These are phyloP conservation scores for Pythium rhizo-oryzae DNA, from an alignment of 352 stramenopile genomes.

Conservation along the genomic window DNA sequence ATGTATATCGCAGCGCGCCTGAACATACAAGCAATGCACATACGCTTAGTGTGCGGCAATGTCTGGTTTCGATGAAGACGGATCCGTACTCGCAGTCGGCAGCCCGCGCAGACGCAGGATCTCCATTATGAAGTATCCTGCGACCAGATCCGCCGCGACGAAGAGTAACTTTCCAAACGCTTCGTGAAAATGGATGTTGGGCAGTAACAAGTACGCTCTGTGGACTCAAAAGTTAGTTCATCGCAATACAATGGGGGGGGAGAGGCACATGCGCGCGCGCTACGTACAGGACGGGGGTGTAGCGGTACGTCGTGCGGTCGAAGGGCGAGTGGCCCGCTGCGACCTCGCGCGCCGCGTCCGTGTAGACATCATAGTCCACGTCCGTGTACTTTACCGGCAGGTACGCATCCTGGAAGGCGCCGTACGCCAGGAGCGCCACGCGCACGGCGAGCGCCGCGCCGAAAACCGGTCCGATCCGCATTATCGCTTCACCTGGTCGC, in stretches of 20 bases:
- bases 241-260: not conserved
- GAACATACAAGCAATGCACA: not conserved
- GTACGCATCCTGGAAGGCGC: conserved; percentile 71
- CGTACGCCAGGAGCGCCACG: conserved; percentile 70
- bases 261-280: not conserved
- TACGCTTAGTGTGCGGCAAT: not conserved
- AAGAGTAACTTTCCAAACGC: conserved; percentile 97
- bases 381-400: conserved; percentile 97
- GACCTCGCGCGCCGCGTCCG: conserved; percentile 94
- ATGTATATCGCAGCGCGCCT: conserved; percentile 69
- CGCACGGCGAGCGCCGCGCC: conserved; percentile 57
- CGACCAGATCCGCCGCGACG: conserved; percentile 93
- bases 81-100: conserved; percentile 33
- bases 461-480: conserved; percentile 41
- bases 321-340: conserved; percentile 92
- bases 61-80: not conserved
- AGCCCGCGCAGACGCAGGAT: conserved; percentile 77
- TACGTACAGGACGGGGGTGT: conserved; percentile 95
- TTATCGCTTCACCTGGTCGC: conserved; percentile 4
- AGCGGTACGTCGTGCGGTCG: conserved; percentile 97
- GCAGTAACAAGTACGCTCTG: conserved; percentile 73
- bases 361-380: conserved; percentile 99
- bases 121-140: conserved; percentile 90
- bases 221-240: not conserved
- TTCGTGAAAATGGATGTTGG: conserved; percentile 76